Evolutionary conservation across 352 stramenopile species (phyloP).

Genomic region (Thalassiosira delicatula): DNA sequence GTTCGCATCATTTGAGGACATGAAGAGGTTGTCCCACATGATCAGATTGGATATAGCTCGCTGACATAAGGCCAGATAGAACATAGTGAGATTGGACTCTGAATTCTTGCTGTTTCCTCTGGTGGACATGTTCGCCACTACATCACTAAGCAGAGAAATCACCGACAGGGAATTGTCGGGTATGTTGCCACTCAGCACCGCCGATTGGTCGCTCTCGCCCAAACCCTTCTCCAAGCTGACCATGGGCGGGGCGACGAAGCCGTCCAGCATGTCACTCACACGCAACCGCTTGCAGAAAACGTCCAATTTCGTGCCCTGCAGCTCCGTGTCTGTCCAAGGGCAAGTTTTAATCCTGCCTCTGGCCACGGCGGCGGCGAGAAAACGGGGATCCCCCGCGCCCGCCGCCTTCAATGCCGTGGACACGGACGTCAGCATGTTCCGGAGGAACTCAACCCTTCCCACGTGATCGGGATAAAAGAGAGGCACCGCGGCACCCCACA

Average conservation of each 20-base stretch:
- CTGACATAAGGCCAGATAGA: conserved; percentile 59
- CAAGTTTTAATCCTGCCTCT: conserved; percentile 13
- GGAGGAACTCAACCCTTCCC: conserved; percentile 64
- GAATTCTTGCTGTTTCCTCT: neutral
- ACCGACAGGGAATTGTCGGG: conserved; percentile 49
- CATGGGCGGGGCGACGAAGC: conserved; percentile 63
- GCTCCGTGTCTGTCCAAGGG: conserved; percentile 49
- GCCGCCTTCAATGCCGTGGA: neutral
- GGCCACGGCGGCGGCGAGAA: neutral
- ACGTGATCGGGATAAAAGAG: conserved; percentile 70
- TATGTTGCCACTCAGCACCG: neutral
- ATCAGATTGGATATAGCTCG: conserved; percentile 54
- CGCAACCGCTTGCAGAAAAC: conserved; percentile 76
- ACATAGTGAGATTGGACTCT: conserved; percentile 45
- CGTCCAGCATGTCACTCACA: conserved; percentile 78
- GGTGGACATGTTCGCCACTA: conserved; percentile 16
- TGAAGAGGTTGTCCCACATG: conserved; percentile 60
- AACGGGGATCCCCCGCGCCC: neutral
- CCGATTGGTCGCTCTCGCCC: neutral
- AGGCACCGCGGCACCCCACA: conserved; percentile 75
- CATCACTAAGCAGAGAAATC: conserved; percentile 49
- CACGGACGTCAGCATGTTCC: conserved; percentile 31
- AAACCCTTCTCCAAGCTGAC: conserved; percentile 17
- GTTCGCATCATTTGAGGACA: conserved; percentile 59
- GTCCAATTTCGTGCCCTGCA: conserved; percentile 62